Percentiles rank a stretch among this genome's conserved stretches.
Evolutionary conservation across 768 basidiomycete species (phyloP).

Genomic region (Boletus rubroflammeus): DNA sequence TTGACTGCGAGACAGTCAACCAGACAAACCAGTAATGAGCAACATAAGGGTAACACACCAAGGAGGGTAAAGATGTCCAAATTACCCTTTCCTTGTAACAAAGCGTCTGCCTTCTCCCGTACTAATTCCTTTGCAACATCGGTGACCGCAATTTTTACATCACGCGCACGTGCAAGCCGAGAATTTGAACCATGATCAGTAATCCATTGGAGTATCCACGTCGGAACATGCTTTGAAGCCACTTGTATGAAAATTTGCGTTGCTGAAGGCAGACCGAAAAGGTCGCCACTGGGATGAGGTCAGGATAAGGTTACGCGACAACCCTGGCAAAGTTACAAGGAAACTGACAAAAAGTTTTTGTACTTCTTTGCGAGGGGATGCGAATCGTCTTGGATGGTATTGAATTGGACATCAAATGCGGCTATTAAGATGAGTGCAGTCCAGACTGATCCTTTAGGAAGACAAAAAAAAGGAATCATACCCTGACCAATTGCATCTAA

Average conservation of each 20-base stretch:
- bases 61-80: conserved; percentile 31
- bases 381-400: not conserved
- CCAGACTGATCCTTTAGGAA: too few relatives aligned
- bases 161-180: conserved; percentile 8
- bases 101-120: conserved; percentile 7
- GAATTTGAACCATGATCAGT: not conserved
- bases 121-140: conserved; percentile 7
- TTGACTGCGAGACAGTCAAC: conserved; percentile 13
- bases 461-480: conserved; percentile 9
- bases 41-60: conserved; percentile 25
- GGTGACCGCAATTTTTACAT: not conserved
- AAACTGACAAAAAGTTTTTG: conserved; percentile 4
- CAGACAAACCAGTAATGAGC: not conserved
- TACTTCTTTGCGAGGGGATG: conserved; percentile 8
- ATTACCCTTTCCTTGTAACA: conserved; percentile 17
- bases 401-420: conserved; percentile 40
- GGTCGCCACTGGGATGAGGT: not conserved
- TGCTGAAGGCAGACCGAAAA: conserved; percentile 10
- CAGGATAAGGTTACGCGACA: not conserved
- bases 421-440: conserved; percentile 19
- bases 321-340: too few relatives aligned
- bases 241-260: conserved; percentile 6
- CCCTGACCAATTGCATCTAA: conserved; percentile 49
- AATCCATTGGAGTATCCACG: not conserved
- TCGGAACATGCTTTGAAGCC: conserved; percentile 7